Base-by-base conservation (phyloP, 2,329 filamentous ascomycete species). In the Botryotinia narcissicola region DNA sequence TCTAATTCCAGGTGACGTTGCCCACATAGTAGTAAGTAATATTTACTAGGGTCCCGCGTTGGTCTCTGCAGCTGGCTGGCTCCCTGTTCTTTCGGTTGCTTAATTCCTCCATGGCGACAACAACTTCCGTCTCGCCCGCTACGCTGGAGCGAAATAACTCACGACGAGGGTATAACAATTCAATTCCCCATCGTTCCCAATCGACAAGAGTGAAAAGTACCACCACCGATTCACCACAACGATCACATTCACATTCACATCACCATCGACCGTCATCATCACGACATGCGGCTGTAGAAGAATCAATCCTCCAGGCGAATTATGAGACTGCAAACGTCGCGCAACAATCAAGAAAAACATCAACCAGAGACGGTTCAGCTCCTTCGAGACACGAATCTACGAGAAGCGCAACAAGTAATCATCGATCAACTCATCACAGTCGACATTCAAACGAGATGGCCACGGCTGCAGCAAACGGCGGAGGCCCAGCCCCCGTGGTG, bases 261-360 rank as follows among this genome's bases (percentile, higher is more conserved):
- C 77, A 80, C 60, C 78, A 78, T 44, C 76, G 76, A 6, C 18
- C 48, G 61, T 84, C 84, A 40, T 83, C 83, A 60, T 81, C 82
- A 73, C 84, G 83, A 75, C 82, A 84, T 74, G 74, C 75, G 60
- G 74, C 76, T n/a, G 79, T 82, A 66, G 83, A 85, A 75, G 83
- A 87, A 73, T 78, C 83, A 61, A 78, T 84, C 70, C 84, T 84
- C 72, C 89, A 91, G 79, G 87, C 91, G 82, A 93, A 96, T 83
- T 91, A 90, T 85, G 93, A 95, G 83, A 87, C 90, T 78, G 86
- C 87, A 79, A 91, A 91, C 84, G 82, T 92, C 84, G 87, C 89
- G 71, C 77, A 79, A 73, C 74, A 75, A 76, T 76, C 78, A 74
- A 73, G 77, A 76, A 78, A 77, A 77, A 79, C 73, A 67, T 78